These are phyloP conservation scores for Vigna unguiculata DNA, from an alignment of 306 rosid genomes.

Conservation along the genomic window DNA sequence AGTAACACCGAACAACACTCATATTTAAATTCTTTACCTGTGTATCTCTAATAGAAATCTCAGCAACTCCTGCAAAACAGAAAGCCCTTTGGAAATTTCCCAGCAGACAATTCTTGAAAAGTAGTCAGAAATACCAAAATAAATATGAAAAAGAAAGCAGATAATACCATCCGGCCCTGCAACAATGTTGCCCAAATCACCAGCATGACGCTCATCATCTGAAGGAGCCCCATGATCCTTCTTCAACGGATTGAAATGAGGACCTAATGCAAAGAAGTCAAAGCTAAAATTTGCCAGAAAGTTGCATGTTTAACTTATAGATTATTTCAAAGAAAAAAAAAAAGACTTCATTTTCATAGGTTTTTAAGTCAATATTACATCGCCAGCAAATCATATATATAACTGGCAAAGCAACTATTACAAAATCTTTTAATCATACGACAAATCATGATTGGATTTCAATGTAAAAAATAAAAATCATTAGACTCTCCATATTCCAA, in stretches of 20 bases:
- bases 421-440: background rate
- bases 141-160: background rate
- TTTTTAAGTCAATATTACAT: background rate
- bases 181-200: slow-evolving; percentile 81
- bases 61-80: slow-evolving; percentile 68
- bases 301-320: background rate
- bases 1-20: background rate
- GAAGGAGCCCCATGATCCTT: slow-evolving; percentile 74
- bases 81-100: slow-evolving; percentile 7
- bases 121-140: slow-evolving; percentile 13
- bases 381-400: background rate
- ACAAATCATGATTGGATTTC: background rate
- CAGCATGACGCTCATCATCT: slow-evolving; percentile 75
- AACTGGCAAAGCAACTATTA: background rate
- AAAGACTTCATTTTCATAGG: background rate
- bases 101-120: slow-evolving; percentile 19
- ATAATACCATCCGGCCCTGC: slow-evolving; percentile 74
- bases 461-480: background rate
- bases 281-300: background rate
- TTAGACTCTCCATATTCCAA: background rate
- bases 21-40: slow-evolving; percentile 45
- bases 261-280: slow-evolving; percentile 50
- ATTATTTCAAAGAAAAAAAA: background rate
- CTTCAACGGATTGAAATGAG: slow-evolving; percentile 79
- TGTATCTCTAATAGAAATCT: slow-evolving; percentile 64